These are phyloP conservation scores for Gossypium australe DNA, from an alignment of 345 rosid genomes.

Conservation along the genomic window DNA sequence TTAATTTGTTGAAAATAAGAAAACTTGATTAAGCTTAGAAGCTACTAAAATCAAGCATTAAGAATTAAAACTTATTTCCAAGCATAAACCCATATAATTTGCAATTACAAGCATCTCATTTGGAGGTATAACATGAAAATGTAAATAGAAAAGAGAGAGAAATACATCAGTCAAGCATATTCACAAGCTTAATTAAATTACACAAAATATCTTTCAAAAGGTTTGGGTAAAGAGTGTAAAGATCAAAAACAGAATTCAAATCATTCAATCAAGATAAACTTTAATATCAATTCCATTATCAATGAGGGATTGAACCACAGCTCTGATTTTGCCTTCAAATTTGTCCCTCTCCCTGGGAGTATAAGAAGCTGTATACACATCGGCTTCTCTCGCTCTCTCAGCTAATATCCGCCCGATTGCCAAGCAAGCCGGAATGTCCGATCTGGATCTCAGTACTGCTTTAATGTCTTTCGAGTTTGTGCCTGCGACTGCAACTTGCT, in stretches of 20 bases:
- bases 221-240: not conserved
- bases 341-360: slow-evolving; percentile 87
- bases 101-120: too few relatives aligned
- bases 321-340: slow-evolving; percentile 94
- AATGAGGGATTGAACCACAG: slow-evolving; percentile 83
- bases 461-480: slow-evolving; percentile 94
- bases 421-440: slow-evolving; percentile 85
- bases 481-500: slow-evolving; percentile 94
- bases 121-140: too few relatives aligned
- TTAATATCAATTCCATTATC: slow-evolving; percentile 81
- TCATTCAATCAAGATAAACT: slow-evolving; percentile 61
- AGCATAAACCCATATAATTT: too few relatives aligned
- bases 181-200: not conserved
- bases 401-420: slow-evolving; percentile 69
- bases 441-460: slow-evolving; percentile 75
- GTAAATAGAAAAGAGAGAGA: not conserved
- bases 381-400: slow-evolving; percentile 85
- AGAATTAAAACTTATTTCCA: too few relatives aligned
- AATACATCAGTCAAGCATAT: not conserved
- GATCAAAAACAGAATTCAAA: not conserved
- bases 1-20: too few relatives aligned
- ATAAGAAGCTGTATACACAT: slow-evolving; percentile 75
- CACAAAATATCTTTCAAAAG: not conserved
- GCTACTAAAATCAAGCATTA: too few relatives aligned
- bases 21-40: too few relatives aligned